Base-by-base conservation (phyloP, 2,329 filamentous ascomycete species). In the Fusarium poae region DNA sequence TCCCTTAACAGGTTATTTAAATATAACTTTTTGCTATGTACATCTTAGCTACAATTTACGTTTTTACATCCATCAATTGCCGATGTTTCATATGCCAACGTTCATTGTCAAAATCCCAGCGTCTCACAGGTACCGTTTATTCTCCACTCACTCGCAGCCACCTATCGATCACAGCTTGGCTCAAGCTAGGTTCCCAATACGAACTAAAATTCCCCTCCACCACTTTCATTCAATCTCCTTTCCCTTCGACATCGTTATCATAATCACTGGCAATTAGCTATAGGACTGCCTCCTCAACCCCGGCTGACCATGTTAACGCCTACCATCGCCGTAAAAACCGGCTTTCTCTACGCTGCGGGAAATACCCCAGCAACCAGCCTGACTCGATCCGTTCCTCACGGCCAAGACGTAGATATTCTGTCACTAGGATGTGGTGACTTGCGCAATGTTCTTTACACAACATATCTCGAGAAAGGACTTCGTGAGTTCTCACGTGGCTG, bases 361-460 rank as follows among this genome's bases (percentile, higher is more conserved):
- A 86, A 86, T 72, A 87, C 83, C 0, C 83, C 86, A 5, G 85
- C 87, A 7, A 77, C 82, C 10, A 84, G 80, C 67, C 75, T 89
- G 11, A 83, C 82, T 0, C 77, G 81, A 49, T 76, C 79, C 34
- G 67, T 88, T 3, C 84, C 86, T 1, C 82, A 82, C 12, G 85
- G 83, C 6, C 65, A 82, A n/a, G 77, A 85, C 70, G 85, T 81
- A 3, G 75, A 81, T 46, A 75, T 89, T 7, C 79, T 90, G 18
- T 79, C 85, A 2, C 79, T 90, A 5, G 86, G 84, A 3, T 88
- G 84, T 57, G 85, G 86, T 13, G 88, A 90, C 76, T 77, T 84
- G 43, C 82, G 86, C 15, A 85, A 86, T 64, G 80, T 90, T 29
- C 76, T 90, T 1, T 89, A 83, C 70, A 88, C 87, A 0, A 72